Base-by-base conservation (phyloP, 352 stramenopile species). In the Globisporangium cederbergense region DNA sequence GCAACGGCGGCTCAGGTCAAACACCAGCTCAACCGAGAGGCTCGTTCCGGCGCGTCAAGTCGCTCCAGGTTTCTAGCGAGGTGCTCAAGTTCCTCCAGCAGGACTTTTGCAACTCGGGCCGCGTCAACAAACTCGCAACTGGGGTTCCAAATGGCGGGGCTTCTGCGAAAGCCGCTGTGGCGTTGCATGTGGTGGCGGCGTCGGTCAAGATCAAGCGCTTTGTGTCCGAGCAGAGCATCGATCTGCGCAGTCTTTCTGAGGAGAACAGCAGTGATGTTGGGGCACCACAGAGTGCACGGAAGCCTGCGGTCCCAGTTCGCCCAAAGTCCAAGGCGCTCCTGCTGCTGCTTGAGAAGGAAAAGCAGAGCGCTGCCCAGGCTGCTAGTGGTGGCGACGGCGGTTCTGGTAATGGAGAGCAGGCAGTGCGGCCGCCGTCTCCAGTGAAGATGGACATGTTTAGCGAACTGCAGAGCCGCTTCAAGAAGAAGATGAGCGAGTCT, bases 71-170 rank as follows among this genome's bases (percentile, higher is more conserved):
- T 1, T 84, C 83, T 0, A 62, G 71, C 0, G 79, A 83, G 18
- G 83, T 93, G 28, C 71, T 93, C 14, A 55, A 72, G 3, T 91
- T 91, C 51, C 73, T 93, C 0, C 75, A 91, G 43, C 83, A 90
- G 30, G 83, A 91, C 45, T 90, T 93, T 57, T 93, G 83, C 58
- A 83, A 70, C 22, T 71, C 73, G 0, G 72, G 68, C 14, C 76
- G 76, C 4, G 60, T 73, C 3, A 57, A 65, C 11, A 51, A 47
- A 20, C 51, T 60, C 10, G 51, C 47, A 5, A 10, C 40, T 9
- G 54, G 14, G 11, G 8, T 34, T 14, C 7, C 32, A 47, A 45
- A 28, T 34, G 14, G 58, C 58, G 51, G 55, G 47, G 10, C n/a
- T 38, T 28, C 47, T 18, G 22, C 43, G 9, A 62, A 67, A 25